Evolutionary conservation across 805 yeast genomes (phyloP), one percentile per base, ranked within the genome.

Genomic region (Kodamaea fukazawae): DNA sequence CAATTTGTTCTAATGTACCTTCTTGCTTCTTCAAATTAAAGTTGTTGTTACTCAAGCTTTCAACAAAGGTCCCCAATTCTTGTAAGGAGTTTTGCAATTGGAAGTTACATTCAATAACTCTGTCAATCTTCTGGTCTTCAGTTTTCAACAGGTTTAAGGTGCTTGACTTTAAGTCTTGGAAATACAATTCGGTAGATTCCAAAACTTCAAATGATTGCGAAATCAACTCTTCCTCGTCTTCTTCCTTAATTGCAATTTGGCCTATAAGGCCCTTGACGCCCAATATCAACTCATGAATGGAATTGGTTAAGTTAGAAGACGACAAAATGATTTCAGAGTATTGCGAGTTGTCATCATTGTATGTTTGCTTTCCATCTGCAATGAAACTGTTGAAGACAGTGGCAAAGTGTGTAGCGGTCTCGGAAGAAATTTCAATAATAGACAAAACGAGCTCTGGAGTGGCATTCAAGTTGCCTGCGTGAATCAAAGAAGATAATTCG

Each of bases 341-440:
- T 44, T 80, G 86, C 20, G 80, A 75, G 29, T 63, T 65, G 6
- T 60, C 62, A 32, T 64, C 62, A 22, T 58, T 54, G 29, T 62
- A 60, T 6, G 60, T 48, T 38, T 73, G 70, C 37, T 78, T 78
- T 4, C 91, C 95, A 55, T 86, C 96, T 4, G 84, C 89, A 38
- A 87, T 67, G 53, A 77, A 83, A 38, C 78, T 73, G 56, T 83
- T 86, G 68, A 86, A 87, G 5, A 82, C 78, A 17, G 81, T 76
- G 4, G 95, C 85, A 60, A 89, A 86, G 29, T 83, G 90, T 4
- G 90, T 86, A 0, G 90, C 88, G 11, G 76, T 66, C 29, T 79
- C 76, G 0, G 87, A 76, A 13, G 83, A 74, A 47, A 81, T 75
- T 55, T 89, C 96, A 46, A 82, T 67, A 29, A 86, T 66, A 0